A percentile compares a stretch with the other conserved stretches of the same genome.
These are phyloP conservation scores for Linnemannia schmuckeri DNA, from an alignment of 192 early-diverging fungal species.

Conservation along the genomic window DNA sequence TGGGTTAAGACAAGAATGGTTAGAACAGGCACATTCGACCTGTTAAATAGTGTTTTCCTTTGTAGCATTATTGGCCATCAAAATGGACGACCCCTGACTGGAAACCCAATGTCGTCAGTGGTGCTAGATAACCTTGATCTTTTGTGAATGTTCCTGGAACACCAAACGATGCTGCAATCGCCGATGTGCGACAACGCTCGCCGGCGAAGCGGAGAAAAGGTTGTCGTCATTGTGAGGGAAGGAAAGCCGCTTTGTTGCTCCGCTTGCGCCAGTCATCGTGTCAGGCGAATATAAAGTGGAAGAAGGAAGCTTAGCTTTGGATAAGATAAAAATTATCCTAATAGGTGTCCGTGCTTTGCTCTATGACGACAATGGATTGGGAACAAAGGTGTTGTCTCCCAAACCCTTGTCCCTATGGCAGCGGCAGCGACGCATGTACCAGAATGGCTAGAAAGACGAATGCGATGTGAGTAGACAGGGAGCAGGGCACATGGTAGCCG, in stretches of 20 bases:
- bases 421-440: no score
- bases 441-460: no score
- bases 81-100: no score
- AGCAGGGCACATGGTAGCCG: no score
- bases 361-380: no score
- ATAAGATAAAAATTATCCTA: background rate
- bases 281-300: background rate
- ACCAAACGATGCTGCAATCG: background rate
- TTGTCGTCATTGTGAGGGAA: background rate
- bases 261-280: background rate
- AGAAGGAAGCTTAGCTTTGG: no score
- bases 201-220: no score
- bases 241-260: background rate
- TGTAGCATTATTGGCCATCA: no score
- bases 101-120: background rate
- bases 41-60: background rate
- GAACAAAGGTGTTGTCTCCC: no score
- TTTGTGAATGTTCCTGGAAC: background rate
- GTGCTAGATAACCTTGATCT: background rate
- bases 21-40: background rate
- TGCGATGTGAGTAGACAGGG: no score
- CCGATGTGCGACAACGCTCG: no score
- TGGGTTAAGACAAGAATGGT: constrained; percentile 11
- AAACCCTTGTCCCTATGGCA: no score
- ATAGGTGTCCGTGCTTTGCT: background rate